phyloP scores from a whole-genome alignment of 2,329 filamentous ascomycete species.

The Pseudocercospora fijiensis region DNA sequence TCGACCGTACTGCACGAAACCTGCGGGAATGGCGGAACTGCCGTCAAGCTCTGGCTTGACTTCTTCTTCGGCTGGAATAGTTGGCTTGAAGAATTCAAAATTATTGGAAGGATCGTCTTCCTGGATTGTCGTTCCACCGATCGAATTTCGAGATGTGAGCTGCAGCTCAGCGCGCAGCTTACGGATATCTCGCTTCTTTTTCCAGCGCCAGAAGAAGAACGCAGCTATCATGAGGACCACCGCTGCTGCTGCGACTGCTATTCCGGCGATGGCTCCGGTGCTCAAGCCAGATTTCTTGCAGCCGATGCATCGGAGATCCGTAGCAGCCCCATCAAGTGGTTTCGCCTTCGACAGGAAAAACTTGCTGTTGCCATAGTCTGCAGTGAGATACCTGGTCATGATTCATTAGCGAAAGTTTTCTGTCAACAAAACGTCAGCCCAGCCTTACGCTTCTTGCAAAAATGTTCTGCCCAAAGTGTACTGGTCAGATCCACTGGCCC shows the following conservation, averaged over 20 bases:
- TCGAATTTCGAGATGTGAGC: slow-evolving; percentile 8
- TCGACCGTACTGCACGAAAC: slow-evolving; percentile 11
- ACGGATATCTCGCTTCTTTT: slow-evolving; percentile 6
- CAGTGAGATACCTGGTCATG: slow-evolving; percentile 18
- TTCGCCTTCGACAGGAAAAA: slow-evolving; percentile 15
- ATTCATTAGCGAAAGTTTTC: too few species aligned
- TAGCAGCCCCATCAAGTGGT: background rate
- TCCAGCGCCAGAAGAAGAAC: slow-evolving; percentile 16
- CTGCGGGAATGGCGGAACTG: slow-evolving; percentile 10
- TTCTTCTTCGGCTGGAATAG: slow-evolving; percentile 9
- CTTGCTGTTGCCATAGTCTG: slow-evolving; percentile 15
- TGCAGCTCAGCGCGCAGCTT: background rate
- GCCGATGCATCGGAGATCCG: too few species aligned
- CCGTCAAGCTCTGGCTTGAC: slow-evolving; percentile 26
- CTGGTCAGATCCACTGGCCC: slow-evolving; percentile 25
- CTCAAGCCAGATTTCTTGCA: background rate
- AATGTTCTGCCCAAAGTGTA: slow-evolving; percentile 34
- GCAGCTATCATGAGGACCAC: slow-evolving; percentile 8
- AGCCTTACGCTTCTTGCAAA: slow-evolving; percentile 36
- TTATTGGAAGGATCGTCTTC: slow-evolving; percentile 6
- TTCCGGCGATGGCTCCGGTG: slow-evolving; percentile 21
- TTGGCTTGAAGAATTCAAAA: slow-evolving; percentile 19
- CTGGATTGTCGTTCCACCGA: slow-evolving; percentile 24
- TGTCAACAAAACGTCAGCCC: too few species aligned
- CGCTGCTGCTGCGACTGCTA: slow-evolving; percentile 15